Base-by-base conservation (phyloP, 179 eudicot species). In the Patellifolia procumbens region DNA sequence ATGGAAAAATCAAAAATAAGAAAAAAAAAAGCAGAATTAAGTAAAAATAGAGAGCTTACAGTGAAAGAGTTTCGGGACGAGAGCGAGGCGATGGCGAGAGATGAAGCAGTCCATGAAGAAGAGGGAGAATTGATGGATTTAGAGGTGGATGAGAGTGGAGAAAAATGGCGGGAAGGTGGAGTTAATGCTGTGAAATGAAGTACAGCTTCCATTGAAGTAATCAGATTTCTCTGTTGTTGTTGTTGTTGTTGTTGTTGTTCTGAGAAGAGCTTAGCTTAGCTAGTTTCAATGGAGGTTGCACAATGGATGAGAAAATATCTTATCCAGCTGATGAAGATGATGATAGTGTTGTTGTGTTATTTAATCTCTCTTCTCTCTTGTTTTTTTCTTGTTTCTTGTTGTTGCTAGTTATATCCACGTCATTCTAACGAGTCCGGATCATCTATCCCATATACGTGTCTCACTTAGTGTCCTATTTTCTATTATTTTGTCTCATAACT, bases 101-200 rank as follows among this genome's bases (percentile, higher is more conserved):
- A 15, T 20, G 91, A 82, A 58, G 81, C 83, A 35, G 75, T 60
- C 82, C 86, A 81, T 29, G 83, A 80, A 16, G 89, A 81, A 62
- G 89, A 87, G 72, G 63, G 80, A 16, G 53, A 43, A 42, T 16
- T 45, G 74, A 59, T 20, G 6, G 76, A 19, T 71, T 49, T 79
- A 5, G 72, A 58, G 62, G 80, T 28, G 46, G 75, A 52, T 52
- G 83, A 76, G 51, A 74, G 42, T 37, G 87, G 64, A 42, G 88
- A 68, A 68, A 84, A 82, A 77, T 80, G 89, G 86, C 86, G 91
- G 87, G 89, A 86, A 81, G 84, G 42, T 69, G 85, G 75, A 31
- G 85, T 15, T 19, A 82, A 52, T 0, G 74, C 17, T 59, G 70
- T 22, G 26, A 81, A 80, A 42, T 67, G 81, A 13, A 82, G 58